Evolutionary conservation across 2,329 filamentous ascomycete species (phyloP), one percentile per base, ranked within the genome.

Genomic region (Phaeosphaeriaceae sp.): DNA sequence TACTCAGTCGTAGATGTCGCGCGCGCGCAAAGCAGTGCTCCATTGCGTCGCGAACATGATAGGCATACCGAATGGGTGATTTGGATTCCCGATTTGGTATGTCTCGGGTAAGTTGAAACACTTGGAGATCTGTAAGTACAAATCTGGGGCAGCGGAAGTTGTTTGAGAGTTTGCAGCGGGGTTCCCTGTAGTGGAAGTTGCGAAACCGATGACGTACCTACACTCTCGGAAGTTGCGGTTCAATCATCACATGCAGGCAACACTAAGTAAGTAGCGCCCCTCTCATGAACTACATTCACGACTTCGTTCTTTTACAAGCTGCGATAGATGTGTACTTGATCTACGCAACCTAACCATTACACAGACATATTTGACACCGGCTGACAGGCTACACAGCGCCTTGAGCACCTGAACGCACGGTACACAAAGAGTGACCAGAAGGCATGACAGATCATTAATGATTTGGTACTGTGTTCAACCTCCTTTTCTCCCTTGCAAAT

Each of bases 201-300:
- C 51, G 53, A 62, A 58, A 58, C 49, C 53, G 47, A 58, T 70
- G 66, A 71, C 63, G 66, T 71, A n/a, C n/a, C n/a, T n/a, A n/a
- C 68, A 69, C 66, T 40, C 46, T 56, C 54, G 62, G 66, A 69
- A 69, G 65, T 58, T 33, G 54, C 54, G 59, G 58, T 22, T 9
- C 42, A 15, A 19, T n/a, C 6, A 44, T 19, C 41, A 21, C 17
- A 44, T 22, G 42, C 19, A 45, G 15, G 36, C 4, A 40, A 15
- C 25, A 27, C 25, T 5, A 9, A 27, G 13, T 17, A 11, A 36
- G 31, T 36, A 13, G 31, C 31, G 6, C 15, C 31, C 31, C 31
- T 15, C 36, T 40, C 36, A 40, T 15, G 17, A 40, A n/a, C 17
- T 40, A 40, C 15, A n/a, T n/a, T 40, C 36, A 6, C 15, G 4